Evolutionary conservation across 345 rosid genomes (phyloP), one percentile per base, ranked within the genome.

Genomic region (Hevea brasiliensis): DNA sequence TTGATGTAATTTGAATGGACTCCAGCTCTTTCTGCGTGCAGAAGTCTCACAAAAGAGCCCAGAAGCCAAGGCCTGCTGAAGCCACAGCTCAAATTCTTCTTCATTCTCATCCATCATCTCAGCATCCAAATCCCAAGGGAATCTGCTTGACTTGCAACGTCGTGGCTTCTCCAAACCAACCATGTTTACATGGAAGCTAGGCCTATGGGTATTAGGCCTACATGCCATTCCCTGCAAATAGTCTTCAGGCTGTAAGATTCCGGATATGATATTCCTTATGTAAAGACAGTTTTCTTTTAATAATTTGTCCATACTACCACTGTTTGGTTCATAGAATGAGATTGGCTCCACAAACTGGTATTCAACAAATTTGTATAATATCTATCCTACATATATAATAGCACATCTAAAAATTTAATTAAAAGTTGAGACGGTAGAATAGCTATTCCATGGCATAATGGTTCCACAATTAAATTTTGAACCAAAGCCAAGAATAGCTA

Each of bases 121-220:
- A 5, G 94, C 96, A 78, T 91, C 98, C 75, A 92, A 78, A 80
- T 87, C 92, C 99, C 97, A 91, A 0, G 94, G 97, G 68, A 77
- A 93, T 78, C 93, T 85, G 80, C 97, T 88, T 14, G 98, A 96
- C 80, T 81, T 88, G 62, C 94, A 89, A 71, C 90, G 81, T 24
- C 89, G 93, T 20, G 96, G 85, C 84, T 92, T 93, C 78, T 87
- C 97, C 81, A 87, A 81, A 20, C 93, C 98, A 72, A 96, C 98
- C 95, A 89, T 89, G 84, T 95, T 95, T 68, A 95, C 97, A 66
- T 89, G 97, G 87, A 92, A 92, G 81, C 98, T 92, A 24, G 98
- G 98, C 53, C 96, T 84, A 79, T 92, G 99, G 35, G 98, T 92
- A 82, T 95, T 91, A n/a, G 98, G 98, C 83, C 96, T 82, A 77